Base-by-base conservation (phyloP, 2,329 filamentous ascomycete species). In the Capronia epimyces region DNA sequence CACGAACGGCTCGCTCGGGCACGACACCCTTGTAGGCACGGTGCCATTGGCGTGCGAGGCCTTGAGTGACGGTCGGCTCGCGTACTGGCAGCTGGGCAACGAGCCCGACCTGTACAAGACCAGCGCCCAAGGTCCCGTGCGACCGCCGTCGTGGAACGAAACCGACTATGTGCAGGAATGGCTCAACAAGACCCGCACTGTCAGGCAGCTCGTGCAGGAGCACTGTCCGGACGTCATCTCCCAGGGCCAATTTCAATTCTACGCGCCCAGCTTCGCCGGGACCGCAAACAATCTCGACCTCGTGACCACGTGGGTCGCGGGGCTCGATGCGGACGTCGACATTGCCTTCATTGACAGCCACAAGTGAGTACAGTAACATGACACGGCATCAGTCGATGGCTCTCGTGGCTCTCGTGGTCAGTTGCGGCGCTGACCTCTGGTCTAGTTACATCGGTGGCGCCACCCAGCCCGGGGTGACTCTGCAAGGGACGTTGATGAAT, bases 41-140 rank as follows among this genome's bases (percentile, higher is more conserved):
- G 77, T 79, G 0, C 71, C 77, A 0, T 64, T 81, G 34, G 80
- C 74, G 1, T 84, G 81, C 65, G 75, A 76, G 58, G 76, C 79
- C 2, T 65, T 84, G 0, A 67, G 66, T 9, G 46, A 27, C 6
- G 74, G 72, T 4, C 78, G 72, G 46, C 66, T 83, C 4, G 72
- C 78, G 21, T 68, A 69, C 55, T 84, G 78, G 78, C 79, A 82
- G 61, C 78, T 83, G 57, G 81, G 82, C 32, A 84, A 84, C 59
- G 81, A 84, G 63, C 79, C 80, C 0, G 80, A 84, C 63, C 65
- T 83, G 6, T 84, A 69, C 64, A 73, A 75, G 15, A 75, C 72
- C 1, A 76, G 74, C 16, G 64, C 73, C 2, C 76, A 79, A 55
- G 74, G 75, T 0, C 67, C 71, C 0, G 73, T 80, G 16, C 66